Conservation (phyloP, 164 flowering plant species). For the Kalanchoe fedtschenkoi region DNA sequence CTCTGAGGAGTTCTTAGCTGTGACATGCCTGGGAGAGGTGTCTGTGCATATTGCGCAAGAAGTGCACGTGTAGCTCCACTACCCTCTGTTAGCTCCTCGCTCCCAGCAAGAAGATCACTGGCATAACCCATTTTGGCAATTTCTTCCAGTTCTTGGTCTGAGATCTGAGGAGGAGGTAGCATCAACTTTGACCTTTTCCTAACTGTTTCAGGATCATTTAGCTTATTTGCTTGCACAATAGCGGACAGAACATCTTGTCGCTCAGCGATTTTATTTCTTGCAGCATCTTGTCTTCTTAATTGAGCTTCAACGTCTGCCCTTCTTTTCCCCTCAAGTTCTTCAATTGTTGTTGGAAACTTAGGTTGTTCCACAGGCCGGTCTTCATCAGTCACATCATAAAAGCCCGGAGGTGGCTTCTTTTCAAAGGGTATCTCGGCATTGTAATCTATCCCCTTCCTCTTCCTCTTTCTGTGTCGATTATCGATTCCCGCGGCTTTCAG, state of each 20-base stretch:
- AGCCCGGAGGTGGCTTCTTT: slow-evolving; percentile 91
- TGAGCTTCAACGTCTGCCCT: slow-evolving; percentile 85
- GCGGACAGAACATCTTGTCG: slow-evolving; percentile 94
- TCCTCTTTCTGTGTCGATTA: slow-evolving; percentile 63
- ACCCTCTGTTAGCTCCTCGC: slow-evolving; percentile 69
- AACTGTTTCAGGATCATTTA: slow-evolving; percentile 90
- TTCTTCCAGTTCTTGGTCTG: slow-evolving; percentile 89
- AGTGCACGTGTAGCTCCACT: slow-evolving; percentile 92
- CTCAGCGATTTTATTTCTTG: slow-evolving; percentile 82
- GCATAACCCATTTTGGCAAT: slow-evolving; percentile 95
- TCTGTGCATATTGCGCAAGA: slow-evolving; percentile 73
- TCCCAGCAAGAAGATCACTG: slow-evolving; percentile 68
- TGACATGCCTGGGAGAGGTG: slow-evolving; percentile 80
- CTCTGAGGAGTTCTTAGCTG: slow-evolving; percentile 88
- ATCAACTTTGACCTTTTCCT: slow-evolving; percentile 84
- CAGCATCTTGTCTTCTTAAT: slow-evolving; percentile 75
- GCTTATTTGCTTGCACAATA: slow-evolving; percentile 76
- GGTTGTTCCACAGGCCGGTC: slow-evolving; percentile 65
- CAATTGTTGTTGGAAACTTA: slow-evolving; percentile 87
- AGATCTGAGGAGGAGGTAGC: slow-evolving; percentile 95
- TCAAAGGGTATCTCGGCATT: slow-evolving; percentile 99
- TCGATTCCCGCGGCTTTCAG: slow-evolving; percentile 96
- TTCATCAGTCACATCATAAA: slow-evolving; percentile 78
- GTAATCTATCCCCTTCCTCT: slow-evolving; percentile 89
- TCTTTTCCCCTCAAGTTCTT: slow-evolving; percentile 93